phyloP scores from a whole-genome alignment of 1,284 basidiomycete genomes.

The Golubevia sp. region DNA sequence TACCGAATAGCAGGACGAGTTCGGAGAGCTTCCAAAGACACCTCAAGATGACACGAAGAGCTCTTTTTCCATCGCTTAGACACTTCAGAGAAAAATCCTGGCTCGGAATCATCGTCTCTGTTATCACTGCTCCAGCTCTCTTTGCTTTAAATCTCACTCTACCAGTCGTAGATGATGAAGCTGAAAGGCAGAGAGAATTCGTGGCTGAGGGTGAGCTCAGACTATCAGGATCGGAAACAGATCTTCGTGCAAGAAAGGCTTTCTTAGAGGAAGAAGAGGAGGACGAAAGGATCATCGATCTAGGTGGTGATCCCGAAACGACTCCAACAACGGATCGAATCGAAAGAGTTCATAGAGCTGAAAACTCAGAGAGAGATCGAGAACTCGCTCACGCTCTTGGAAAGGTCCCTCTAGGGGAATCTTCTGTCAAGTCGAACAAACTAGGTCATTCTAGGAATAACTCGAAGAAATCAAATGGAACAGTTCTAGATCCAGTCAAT shows the following conservation, averaged over 20 bases:
- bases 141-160: slow-evolving; percentile 83
- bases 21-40: neutral
- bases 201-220: slow-evolving; percentile 42
- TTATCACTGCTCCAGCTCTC: slow-evolving; percentile 85
- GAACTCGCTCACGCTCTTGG: slow-evolving; percentile 33
- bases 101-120: slow-evolving; percentile 73
- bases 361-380: slow-evolving; percentile 22
- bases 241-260: slow-evolving; percentile 10
- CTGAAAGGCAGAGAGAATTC: slow-evolving; percentile 63
- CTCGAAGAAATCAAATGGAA: slow-evolving; percentile 22
- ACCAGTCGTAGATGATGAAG: slow-evolving; percentile 74
- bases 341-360: slow-evolving; percentile 11
- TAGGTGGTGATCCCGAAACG: neutral
- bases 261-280: slow-evolving; percentile 14
- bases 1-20: neutral
- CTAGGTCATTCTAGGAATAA: slow-evolving; percentile 2
- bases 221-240: slow-evolving; percentile 28
- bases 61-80: slow-evolving; percentile 85
- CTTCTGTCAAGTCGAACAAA: neutral
- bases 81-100: slow-evolving; percentile 75
- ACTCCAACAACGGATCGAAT: slow-evolving; percentile 5
- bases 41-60: slow-evolving; percentile 21
- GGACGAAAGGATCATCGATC: slow-evolving; percentile 9
- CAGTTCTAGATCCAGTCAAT: slow-evolving; percentile 13
- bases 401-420: slow-evolving; percentile 18